Conservation (phyloP, 2,329 filamentous ascomycete species). For the Rhinocladiella similis region DNA sequence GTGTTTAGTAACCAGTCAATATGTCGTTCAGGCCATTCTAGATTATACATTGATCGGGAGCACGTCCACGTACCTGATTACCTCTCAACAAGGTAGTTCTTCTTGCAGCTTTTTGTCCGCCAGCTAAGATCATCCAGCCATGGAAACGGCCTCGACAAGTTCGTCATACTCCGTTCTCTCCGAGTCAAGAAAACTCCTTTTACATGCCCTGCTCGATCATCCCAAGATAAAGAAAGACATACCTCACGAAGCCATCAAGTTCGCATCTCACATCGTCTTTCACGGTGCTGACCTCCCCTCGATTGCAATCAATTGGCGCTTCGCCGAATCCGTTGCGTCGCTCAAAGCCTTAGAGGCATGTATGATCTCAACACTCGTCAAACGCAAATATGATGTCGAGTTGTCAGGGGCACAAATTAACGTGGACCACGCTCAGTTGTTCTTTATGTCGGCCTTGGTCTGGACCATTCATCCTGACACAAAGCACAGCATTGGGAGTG, state of each 20-base stretch:
- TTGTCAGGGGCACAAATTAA: constrained; percentile 48
- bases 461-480: constrained; percentile 38
- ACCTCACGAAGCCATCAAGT: constrained; percentile 37
- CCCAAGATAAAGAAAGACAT: constrained; percentile 38
- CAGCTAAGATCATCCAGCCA: no score
- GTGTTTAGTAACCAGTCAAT: no score
- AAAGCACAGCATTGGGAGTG: constrained; percentile 19
- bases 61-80: no score
- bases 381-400: constrained; percentile 46
- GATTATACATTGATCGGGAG: no score
- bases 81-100: no score
- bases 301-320: constrained; percentile 58
- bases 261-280: constrained; percentile 39
- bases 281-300: constrained; percentile 45
- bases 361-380: constrained; percentile 46
- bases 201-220: constrained; percentile 46
- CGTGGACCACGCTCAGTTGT: constrained; percentile 48
- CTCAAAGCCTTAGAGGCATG: constrained; percentile 52
- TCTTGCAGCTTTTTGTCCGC: no score
- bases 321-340: constrained; percentile 54
- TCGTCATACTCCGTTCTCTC: constrained; percentile 31
- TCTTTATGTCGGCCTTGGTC: constrained; percentile 44
- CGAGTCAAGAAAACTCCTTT: constrained; percentile 34
- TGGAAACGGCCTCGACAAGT: no score
- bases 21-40: no score